phyloP scores from a whole-genome alignment of 352 stramenopile genomes.

The Pythium aquatile region DNA sequence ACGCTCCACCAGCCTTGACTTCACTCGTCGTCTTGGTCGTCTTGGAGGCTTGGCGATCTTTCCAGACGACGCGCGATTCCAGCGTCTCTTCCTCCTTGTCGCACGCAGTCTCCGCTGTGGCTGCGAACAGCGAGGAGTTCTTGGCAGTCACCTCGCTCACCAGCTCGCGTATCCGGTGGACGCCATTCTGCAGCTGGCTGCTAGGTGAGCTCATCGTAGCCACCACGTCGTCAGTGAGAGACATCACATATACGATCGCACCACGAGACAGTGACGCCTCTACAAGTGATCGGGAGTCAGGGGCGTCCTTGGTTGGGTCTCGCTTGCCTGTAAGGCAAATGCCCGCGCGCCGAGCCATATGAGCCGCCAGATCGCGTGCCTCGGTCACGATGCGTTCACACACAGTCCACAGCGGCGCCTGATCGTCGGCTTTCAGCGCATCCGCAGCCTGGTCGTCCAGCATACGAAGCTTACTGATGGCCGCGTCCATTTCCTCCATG shows the following conservation, averaged over 20 bases:
- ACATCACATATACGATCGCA: conserved; percentile 5
- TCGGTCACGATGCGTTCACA: conserved; percentile 26
- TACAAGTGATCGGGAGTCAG: conserved; percentile 43
- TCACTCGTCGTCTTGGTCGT: background rate
- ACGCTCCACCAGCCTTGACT: background rate
- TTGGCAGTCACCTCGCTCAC: conserved; percentile 41
- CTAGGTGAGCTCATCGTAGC: background rate
- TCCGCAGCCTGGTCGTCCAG: conserved; percentile 29
- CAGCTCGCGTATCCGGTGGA: conserved; percentile 34
- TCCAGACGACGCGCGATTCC: background rate
- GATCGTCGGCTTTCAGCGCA: background rate
- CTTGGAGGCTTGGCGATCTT: background rate
- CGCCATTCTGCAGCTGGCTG: conserved; percentile 7
- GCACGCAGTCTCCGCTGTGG: conserved; percentile 16
- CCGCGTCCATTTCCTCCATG: conserved; percentile 59
- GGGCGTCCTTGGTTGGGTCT: conserved; percentile 39
- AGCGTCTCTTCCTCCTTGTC: background rate
- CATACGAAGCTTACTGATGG: conserved; percentile 35
- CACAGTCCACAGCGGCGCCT: background rate
- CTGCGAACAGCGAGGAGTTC: conserved; percentile 26
- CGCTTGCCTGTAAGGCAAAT: conserved; percentile 70
- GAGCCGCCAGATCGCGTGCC: conserved; percentile 38
- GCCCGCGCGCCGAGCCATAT: conserved; percentile 57
- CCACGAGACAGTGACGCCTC: conserved; percentile 32
- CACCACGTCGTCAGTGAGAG: conserved; percentile 40